These are phyloP conservation scores for Pleurotus tuoliensis DNA, from an alignment of 768 basidiomycete species.

Conservation along the genomic window DNA sequence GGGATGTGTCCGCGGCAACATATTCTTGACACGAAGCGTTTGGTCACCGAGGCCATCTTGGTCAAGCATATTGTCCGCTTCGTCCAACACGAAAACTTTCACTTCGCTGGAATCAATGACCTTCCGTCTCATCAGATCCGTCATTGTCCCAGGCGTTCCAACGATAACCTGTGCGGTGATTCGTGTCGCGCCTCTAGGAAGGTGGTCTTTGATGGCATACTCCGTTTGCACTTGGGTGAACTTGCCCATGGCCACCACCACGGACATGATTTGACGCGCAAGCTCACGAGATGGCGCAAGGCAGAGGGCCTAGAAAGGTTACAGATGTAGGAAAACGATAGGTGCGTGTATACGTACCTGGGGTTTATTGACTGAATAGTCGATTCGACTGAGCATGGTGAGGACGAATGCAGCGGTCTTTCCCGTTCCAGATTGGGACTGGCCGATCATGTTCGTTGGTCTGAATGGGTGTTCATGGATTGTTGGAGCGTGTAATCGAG, in stretches of 20 bases:
- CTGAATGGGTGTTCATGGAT: slow-evolving; percentile 37
- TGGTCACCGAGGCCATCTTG: slow-evolving; percentile 93
- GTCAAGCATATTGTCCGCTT: slow-evolving; percentile 99
- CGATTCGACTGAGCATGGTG: slow-evolving; percentile 93
- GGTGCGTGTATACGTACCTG: slow-evolving; percentile 48
- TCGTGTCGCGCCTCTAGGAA: slow-evolving; percentile 57
- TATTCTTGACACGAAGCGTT: slow-evolving; percentile 87
- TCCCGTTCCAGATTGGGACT: slow-evolving; percentile 98
- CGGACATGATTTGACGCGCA: slow-evolving; percentile 96
- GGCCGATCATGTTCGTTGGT: slow-evolving; percentile 98
- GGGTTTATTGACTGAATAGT: slow-evolving; percentile 76
- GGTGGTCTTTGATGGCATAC: slow-evolving; percentile 90
- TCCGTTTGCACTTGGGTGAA: slow-evolving; percentile 91
- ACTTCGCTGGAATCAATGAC: slow-evolving; percentile 78
- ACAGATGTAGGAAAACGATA: not conserved
- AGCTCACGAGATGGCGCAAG: slow-evolving; percentile 97
- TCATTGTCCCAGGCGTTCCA: slow-evolving; percentile 95
- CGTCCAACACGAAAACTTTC: slow-evolving; percentile 93
- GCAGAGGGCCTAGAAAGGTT: slow-evolving; percentile 74
- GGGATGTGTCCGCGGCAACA: slow-evolving; percentile 47
- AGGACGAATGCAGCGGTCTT: slow-evolving; percentile 98
- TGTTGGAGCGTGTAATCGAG: slow-evolving; percentile 2
- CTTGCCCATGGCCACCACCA: slow-evolving; percentile 91
- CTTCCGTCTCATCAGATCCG: slow-evolving; percentile 74
- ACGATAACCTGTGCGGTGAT: slow-evolving; percentile 90